Evolutionary conservation across 2,329 filamentous ascomycete genomes (phyloP).

Genomic region (Colletotrichum sp.): DNA sequence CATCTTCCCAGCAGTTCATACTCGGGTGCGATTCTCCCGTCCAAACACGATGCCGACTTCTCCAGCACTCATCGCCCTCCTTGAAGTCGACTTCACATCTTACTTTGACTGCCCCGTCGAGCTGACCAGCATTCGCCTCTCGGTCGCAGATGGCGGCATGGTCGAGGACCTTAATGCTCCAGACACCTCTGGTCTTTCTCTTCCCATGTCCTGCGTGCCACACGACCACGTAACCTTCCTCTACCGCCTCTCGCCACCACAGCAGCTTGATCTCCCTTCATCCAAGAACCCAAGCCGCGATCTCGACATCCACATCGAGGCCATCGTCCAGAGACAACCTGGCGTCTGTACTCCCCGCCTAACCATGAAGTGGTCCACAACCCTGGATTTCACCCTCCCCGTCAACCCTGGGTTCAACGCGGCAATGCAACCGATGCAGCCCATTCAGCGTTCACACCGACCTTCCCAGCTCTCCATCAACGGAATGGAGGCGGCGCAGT

Average conservation of each 20-base stretch:
- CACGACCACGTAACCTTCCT: conserved; percentile 79
- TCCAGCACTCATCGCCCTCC: conserved; percentile 67
- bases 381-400: conserved; percentile 70
- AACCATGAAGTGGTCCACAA: conserved; percentile 70
- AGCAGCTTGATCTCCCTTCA: conserved; percentile 44
- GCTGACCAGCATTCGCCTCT: conserved; percentile 63
- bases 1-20: conserved; percentile 72
- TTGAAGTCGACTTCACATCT: conserved; percentile 76
- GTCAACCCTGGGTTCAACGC: conserved; percentile 67
- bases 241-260: conserved; percentile 64
- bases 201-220: conserved; percentile 67
- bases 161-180: conserved; percentile 62
- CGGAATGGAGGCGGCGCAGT: conserved; percentile 54
- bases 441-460: conserved; percentile 65
- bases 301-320: conserved; percentile 65
- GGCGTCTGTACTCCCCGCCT: conserved; percentile 64
- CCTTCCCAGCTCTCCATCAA: conserved; percentile 69
- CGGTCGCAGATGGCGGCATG: conserved; percentile 61
- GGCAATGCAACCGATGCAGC: conserved; percentile 57
- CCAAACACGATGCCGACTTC: conserved; percentile 62
- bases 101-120: conserved; percentile 70
- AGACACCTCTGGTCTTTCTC: conserved; percentile 44
- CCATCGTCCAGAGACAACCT: conserved; percentile 60
- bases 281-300: conserved; percentile 53
- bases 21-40: conserved; percentile 73